phyloP scores from a whole-genome alignment of 768 basidiomycete genomes.

The Phylloporus arenicola region DNA sequence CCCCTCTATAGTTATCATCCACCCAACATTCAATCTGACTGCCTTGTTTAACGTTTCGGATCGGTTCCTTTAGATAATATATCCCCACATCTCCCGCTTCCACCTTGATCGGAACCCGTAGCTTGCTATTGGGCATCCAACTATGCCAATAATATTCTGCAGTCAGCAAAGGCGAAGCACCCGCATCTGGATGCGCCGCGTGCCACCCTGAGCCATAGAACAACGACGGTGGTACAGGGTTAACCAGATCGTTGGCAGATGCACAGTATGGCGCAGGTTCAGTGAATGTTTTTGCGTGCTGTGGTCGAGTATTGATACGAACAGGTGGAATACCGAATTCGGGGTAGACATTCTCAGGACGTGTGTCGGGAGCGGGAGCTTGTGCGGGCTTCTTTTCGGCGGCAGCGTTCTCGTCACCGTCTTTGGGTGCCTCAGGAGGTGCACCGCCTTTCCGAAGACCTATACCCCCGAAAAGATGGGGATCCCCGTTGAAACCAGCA shows the following conservation, averaged over 20 bases:
- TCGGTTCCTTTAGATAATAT: conserved; percentile 80
- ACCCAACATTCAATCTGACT: conserved; percentile 91
- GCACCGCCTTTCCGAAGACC: conserved; percentile 72
- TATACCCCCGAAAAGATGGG: conserved; percentile 76
- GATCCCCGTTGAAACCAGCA: conserved; percentile 35
- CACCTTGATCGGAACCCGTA: conserved; percentile 79
- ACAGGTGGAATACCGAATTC: conserved; percentile 55
- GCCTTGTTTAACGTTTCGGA: conserved; percentile 50
- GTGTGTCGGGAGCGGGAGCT: conserved; percentile 9
- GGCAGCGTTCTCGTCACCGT: conserved; percentile 29
- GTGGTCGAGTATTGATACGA: conserved; percentile 66
- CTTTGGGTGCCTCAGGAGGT: conserved; percentile 43
- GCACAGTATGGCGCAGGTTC: conserved; percentile 92
- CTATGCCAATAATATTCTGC: conserved; percentile 89
- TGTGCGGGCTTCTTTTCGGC: conserved; percentile 22
- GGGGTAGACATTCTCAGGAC: conserved; percentile 22
- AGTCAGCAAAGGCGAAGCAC: conserved; percentile 44
- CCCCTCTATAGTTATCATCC: conserved; percentile 87
- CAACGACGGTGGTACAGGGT: conserved; percentile 89
- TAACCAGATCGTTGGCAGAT: conserved; percentile 95
- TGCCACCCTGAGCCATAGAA: conserved; percentile 95
- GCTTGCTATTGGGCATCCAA: conserved; percentile 72
- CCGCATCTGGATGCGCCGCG: conserved; percentile 60
- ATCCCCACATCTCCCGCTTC: conserved; percentile 91
- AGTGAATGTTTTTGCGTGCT: conserved; percentile 52